Percentiles rank a stretch among this genome's conserved stretches.
These are phyloP conservation scores for Plectosphaerella plurivora DNA, from an alignment of 2,329 filamentous ascomycete species.

Conservation along the genomic window DNA sequence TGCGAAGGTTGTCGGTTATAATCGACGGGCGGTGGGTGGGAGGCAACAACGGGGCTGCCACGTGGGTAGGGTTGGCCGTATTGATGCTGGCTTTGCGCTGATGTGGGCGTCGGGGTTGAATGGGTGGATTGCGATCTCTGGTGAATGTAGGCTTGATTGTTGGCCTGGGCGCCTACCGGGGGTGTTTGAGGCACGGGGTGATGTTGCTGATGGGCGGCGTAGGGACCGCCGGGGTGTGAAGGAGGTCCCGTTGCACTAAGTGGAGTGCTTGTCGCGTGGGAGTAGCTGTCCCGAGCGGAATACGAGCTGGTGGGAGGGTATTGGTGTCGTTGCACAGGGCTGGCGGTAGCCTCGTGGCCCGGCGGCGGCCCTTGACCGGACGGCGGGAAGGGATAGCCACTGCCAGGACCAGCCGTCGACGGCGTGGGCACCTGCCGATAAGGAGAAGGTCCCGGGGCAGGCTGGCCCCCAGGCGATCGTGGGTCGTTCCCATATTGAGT, in stretches of 20 bases:
- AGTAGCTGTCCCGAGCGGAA: constrained; percentile 41
- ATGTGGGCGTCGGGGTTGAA: constrained; percentile 58
- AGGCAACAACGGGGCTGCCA: constrained; percentile 45
- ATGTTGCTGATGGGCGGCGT: constrained; percentile 31
- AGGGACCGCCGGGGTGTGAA: constrained; percentile 22
- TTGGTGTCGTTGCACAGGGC: constrained; percentile 48
- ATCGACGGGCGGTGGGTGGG: constrained; percentile 37
- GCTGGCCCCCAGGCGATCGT: constrained; percentile 43
- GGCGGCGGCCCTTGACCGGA: constrained; percentile 21
- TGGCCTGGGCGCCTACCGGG: constrained; percentile 34
- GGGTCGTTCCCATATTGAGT: constrained; percentile 37
- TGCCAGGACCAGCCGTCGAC: constrained; percentile 31
- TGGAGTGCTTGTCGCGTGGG: constrained; percentile 26
- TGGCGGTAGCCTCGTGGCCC: constrained; percentile 34
- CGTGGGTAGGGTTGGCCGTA: constrained; percentile 46
- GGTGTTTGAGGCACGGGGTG: constrained; percentile 37
- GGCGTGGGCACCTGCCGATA: constrained; percentile 47
- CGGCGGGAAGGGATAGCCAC: constrained; percentile 48
- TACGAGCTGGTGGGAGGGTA: constrained; percentile 41
- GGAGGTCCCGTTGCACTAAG: constrained; percentile 27
- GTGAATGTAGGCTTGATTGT: constrained; percentile 27
- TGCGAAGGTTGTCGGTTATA: constrained; percentile 48
- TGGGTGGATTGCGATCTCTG: constrained; percentile 54
- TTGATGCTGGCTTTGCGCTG: constrained; percentile 54
- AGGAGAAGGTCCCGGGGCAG: constrained; percentile 40